Percentiles rank a stretch among this genome's conserved stretches.
phyloP scores from a whole-genome alignment of 306 rosid species.

The Clitoria ternatea region DNA sequence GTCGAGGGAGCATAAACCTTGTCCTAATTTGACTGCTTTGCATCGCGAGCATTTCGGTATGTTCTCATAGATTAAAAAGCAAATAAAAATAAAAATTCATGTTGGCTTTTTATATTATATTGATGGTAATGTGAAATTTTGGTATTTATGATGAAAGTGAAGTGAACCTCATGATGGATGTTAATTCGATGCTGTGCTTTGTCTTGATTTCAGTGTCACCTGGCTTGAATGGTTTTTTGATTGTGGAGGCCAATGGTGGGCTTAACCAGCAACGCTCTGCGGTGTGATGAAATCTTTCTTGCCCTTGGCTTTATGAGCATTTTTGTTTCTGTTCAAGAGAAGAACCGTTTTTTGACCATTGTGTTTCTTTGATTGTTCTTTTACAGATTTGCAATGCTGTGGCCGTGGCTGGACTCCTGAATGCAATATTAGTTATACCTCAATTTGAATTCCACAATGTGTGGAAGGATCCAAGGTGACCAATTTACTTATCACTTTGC shows the following conservation, averaged over 20 bases:
- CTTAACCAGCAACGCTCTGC: constrained; percentile 98
- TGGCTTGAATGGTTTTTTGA: constrained; percentile 61
- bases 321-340: neutral
- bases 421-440: constrained; percentile 83
- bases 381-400: constrained; percentile 91
- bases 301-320: neutral
- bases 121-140: constrained; percentile 11
- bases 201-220: constrained; percentile 50
- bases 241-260: constrained; percentile 96
- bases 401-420: constrained; percentile 93
- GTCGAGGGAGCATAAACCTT: constrained; percentile 78
- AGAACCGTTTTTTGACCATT: neutral
- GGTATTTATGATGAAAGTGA: neutral
- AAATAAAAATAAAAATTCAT: no score
- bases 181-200: constrained; percentile 13
- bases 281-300: constrained; percentile 35
- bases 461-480: constrained; percentile 91
- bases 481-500: constrained; percentile 2
- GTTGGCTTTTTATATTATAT: no score
- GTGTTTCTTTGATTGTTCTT: constrained; percentile 8
- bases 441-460: constrained; percentile 82
- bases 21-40: constrained; percentile 60
- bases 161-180: neutral
- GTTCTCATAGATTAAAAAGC: neutral
- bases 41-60: constrained; percentile 56